Base-by-base conservation (phyloP, 805 yeast species). In the Suhomyces sp. region DNA sequence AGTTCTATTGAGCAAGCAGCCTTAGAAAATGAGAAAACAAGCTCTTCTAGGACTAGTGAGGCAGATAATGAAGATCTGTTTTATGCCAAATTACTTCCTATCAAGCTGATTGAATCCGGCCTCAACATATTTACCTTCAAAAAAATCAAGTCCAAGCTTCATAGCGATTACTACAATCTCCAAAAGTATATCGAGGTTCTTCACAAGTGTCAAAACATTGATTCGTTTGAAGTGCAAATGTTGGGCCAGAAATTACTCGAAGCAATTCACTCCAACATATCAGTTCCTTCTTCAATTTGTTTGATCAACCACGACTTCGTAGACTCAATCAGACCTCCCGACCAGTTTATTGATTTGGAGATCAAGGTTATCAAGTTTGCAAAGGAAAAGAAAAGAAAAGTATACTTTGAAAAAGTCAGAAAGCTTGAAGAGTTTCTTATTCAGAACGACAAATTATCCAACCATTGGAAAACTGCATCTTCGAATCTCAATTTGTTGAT, bases 361-460 rank as follows among this genome's bases (percentile, higher is more conserved):
- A 78, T 87, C 24, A 68, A 75, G 15, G 81, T 85, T 0, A 82
- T 88, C 12, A 77, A 72, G 43, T 54, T 71, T n/a, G 92, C 92
- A 0, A 88, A 88, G 58, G 80, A 79, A 19, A 72, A 67, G 48
- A 88, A 86, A 63, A 72, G 86, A 54, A 62, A 62, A 8, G 33
- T 66, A 0, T 79, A 79, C 51, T 57, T 76, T 19, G 68, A 71
- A 0, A 62, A 75, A 15, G 57, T 87, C 27, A 59, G 61, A 2
- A 67, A 67, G 10, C 60, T 86, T 6, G 83, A 83, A 53, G 65
- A 66, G n/a, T 51, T 51, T 29, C 63, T 73, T 10, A 27, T 72
- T 6, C 37, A 47, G 1, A 57, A 59, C 35, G 75, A 71, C 49
- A 55, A 60, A 39, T 41, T 52, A 33, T 66, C 69, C 27, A 61